Base-by-base conservation (phyloP, 2,329 filamentous ascomycete species). In the Pseudocercospora ulei region DNA sequence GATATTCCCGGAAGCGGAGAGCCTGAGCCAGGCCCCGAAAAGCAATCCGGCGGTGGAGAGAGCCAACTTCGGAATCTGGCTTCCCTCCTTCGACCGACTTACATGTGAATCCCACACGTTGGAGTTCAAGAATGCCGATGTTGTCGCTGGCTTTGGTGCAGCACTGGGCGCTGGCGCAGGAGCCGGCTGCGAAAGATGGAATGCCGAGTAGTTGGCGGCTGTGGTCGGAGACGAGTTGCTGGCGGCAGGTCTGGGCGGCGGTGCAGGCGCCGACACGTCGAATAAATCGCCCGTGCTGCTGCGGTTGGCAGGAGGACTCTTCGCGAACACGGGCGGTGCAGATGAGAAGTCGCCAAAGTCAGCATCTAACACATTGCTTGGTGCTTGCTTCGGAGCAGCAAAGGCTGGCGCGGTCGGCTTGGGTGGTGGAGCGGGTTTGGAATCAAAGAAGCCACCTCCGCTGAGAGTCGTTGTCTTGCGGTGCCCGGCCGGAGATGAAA, bases 401-500 rank as follows among this genome's bases (percentile, higher is more conserved):
- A 38, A 43, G 18, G 48, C 42, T 11, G 53, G 46, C 9, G 49
- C 45, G 5, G 43, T 46, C 1, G 62, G 52, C 35, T 69, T 58
- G 36, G 67, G 61, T 6, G 71, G 51, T 12, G 56, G 41, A 26
- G 59, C 49, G 9, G 75, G 62, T 39, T 75, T 77, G 1, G 76
- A 65, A 54, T 92, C 79, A 57, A 95, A 95, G 62, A 95, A 90
- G 57, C 80, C 74, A 31, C 86, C 85, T 35, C 85, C 82, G 45
- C 80, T 72, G 25, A 73, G 62, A 65, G 46, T 66, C 64, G 52
- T 50, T 47, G 46, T 50, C 20, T 51, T 51, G 8, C 43, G 43
- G 51, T 64, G 63, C 55, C 49, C 56, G 65, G 26, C 67, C 62
- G 81, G 69, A 48, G 66, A 75, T 37, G 70, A 65, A 7, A 79